phyloP scores from a whole-genome alignment of 305 asterid species.

The Fraxinus sp. region DNA sequence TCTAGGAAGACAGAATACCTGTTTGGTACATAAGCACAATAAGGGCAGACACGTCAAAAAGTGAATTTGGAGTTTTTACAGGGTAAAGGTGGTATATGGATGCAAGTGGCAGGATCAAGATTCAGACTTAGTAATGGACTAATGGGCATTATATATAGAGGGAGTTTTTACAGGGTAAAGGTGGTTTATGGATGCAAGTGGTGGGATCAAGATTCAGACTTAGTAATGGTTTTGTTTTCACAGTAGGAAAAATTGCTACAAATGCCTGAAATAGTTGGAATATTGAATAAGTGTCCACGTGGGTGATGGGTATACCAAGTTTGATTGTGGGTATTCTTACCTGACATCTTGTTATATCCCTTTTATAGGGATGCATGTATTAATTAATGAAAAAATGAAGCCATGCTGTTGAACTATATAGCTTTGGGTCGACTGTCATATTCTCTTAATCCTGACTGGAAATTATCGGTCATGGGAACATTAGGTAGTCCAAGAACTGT shows the following conservation, averaged over 20 bases:
- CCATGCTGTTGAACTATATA: not conserved
- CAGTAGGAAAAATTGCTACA: not conserved
- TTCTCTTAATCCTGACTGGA: not conserved
- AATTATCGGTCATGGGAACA: not conserved
- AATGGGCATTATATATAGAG: no score
- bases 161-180: not conserved
- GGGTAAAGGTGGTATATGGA: no score
- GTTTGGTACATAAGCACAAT: not conserved
- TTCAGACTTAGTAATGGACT: no score
- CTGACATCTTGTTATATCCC: not conserved
- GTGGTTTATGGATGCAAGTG: not conserved
- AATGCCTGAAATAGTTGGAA: not conserved
- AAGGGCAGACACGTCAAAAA: not conserved
- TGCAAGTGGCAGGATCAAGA: no score
- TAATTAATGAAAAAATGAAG: not conserved
- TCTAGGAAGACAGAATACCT: not conserved
- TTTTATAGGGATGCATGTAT: not conserved
- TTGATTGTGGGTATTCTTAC: not conserved
- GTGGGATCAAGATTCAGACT: not conserved
- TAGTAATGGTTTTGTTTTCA: not conserved
- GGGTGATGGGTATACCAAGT: not conserved
- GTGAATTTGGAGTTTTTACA: not conserved
- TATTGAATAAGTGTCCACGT: not conserved
- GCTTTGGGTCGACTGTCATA: not conserved
- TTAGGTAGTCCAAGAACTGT: not conserved